Base-by-base conservation (phyloP, 2,329 filamentous ascomycete genomes). In the Fusarium verticillioides region DNA sequence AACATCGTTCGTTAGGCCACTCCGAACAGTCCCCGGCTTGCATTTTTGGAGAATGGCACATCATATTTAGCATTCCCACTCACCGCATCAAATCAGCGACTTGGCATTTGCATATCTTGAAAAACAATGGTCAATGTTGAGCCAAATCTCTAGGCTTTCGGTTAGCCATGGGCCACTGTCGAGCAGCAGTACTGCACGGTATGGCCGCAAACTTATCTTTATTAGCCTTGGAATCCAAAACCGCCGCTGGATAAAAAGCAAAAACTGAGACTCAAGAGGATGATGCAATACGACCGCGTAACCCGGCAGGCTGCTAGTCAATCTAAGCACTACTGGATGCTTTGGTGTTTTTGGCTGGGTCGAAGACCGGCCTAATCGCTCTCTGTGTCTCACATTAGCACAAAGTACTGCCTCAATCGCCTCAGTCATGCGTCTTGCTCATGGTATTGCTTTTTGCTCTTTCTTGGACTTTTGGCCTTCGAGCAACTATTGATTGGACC, bases 371-470 rank as follows among this genome's bases (percentile, higher is more conserved):
- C 70, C 66, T 68, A 65, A 72, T 66, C 70, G 59, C 30, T n/a
- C 66, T 57, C 47, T 70, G 44, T 78, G 76, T 78, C 76, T 78
- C 76, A 78, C 70, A 50, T 66, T 72, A 62, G 72, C 64, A 50
- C 56, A 57, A 61, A 64, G 40, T 60, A 60, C 63, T 67, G 66
- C 53, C 43, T 58, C 34, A 56, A 64, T 76, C 60, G 63, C 69
- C 66, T 70, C 70, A 75, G 63, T 68, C 69, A 74, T 76, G 70
- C 63, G 59, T 74, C 61, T 64, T 49, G 54, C 60, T 43, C 54
- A 63, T 63, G 50, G 57, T 36, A 57, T 70, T 65, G 63, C 64
- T 68, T 62, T 69, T 72, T 75, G 47, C 42, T 65, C 59, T 66
- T 67, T 64, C 59, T 69, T 69, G 62, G 58, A 54, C 60, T 62